These are phyloP conservation scores for Pseudogymnoascus sp. DNA, from an alignment of 2,329 filamentous ascomycete species.

Conservation along the genomic window DNA sequence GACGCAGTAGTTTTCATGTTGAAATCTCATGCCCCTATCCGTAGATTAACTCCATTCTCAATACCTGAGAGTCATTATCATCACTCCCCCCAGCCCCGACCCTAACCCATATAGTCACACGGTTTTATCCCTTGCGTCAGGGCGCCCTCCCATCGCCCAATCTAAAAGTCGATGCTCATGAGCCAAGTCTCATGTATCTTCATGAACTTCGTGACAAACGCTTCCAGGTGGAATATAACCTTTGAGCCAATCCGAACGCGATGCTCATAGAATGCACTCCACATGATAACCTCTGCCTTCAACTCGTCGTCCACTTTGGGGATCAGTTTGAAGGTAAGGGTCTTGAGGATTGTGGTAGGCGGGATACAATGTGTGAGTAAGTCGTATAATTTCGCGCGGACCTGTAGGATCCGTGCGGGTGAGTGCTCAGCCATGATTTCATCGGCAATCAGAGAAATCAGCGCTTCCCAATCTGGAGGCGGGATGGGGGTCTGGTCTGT, in stretches of 20 bases:
- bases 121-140: background rate
- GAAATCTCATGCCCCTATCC: background rate
- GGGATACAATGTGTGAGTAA: conserved; percentile 96
- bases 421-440: conserved; percentile 91
- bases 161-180: conserved; percentile 70
- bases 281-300: conserved; percentile 87
- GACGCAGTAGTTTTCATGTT: background rate
- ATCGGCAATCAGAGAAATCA: conserved; percentile 81
- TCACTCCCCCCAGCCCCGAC: background rate
- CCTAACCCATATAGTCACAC: background rate
- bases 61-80: background rate
- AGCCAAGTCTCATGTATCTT: conserved; percentile 82
- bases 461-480: conserved; percentile 91
- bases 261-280: conserved; percentile 97
- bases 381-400: conserved; percentile 92
- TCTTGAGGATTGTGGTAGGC: conserved; percentile 87
- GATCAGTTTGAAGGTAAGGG: conserved; percentile 87
- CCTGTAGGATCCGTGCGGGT: conserved; percentile 78
- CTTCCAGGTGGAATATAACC: conserved; percentile 96
- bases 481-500: conserved; percentile 82
- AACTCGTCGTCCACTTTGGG: conserved; percentile 77
- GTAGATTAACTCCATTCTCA: conserved; percentile 3
- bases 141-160: background rate
- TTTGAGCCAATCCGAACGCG: conserved; percentile 85
- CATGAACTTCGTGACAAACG: conserved; percentile 99